Conservation (phyloP, 495 filamentous ascomycete genomes). For the Hypoxylon fuscum region DNA sequence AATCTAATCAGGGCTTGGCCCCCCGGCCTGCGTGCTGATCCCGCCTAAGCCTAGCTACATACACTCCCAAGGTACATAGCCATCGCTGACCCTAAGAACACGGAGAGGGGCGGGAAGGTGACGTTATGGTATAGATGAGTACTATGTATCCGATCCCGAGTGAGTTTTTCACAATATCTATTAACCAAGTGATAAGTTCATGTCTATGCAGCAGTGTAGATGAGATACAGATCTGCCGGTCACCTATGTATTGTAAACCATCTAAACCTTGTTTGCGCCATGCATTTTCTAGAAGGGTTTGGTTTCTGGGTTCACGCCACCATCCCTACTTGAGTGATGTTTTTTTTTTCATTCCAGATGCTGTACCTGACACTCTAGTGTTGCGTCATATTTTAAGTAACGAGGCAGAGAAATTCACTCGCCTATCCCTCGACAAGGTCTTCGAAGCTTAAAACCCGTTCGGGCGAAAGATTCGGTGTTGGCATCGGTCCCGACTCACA, state of each 20-base stretch:
- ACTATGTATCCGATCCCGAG: constrained; percentile 6
- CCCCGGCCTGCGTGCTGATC: constrained; percentile 9
- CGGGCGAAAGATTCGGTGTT: constrained; percentile 29
- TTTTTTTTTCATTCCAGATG: not conserved
- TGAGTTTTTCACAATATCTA: constrained; percentile 1
- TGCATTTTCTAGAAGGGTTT: constrained; percentile 18
- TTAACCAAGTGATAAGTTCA: not conserved
- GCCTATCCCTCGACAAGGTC: constrained; percentile 15
- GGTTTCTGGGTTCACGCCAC: constrained; percentile 22
- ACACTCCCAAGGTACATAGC: constrained; percentile 3
- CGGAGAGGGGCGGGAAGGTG: constrained; percentile 4
- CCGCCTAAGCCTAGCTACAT: constrained; percentile 5
- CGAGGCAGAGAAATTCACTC: constrained; percentile 5
- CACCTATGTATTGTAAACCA: constrained; percentile 5
- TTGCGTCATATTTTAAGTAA: not conserved
- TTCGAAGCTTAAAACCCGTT: constrained; percentile 37
- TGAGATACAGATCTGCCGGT: constrained; percentile 4
- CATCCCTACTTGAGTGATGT: constrained; percentile 7
- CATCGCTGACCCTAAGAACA: too few species aligned
- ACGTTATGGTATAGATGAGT: not conserved
- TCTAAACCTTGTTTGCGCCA: constrained; percentile 33
- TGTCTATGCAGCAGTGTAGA: constrained; percentile 4
- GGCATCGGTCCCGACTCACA: constrained; percentile 32
- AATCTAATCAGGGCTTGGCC: constrained; percentile 19
- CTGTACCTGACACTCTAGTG: not conserved